These are phyloP conservation scores for Dorcoceras hygrometricum DNA, from an alignment of 257 asterid genomes.

Conservation along the genomic window DNA sequence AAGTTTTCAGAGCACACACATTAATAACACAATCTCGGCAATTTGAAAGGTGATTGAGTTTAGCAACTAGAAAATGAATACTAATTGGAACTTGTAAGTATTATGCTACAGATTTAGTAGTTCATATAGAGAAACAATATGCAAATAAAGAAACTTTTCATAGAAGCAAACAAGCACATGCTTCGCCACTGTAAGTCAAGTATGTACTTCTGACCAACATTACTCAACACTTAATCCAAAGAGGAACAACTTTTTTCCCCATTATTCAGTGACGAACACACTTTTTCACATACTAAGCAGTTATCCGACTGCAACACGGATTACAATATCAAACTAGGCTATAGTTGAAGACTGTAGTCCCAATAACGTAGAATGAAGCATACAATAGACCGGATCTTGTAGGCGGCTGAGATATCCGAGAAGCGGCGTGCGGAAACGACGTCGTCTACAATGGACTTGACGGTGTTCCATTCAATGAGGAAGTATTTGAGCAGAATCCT, in stretches of 20 bases:
- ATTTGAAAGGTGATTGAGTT: neutral
- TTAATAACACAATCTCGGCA: conserved; percentile 8
- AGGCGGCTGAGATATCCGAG: conserved; percentile 62
- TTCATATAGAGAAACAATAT: neutral
- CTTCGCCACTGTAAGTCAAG: neutral
- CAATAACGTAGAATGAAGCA: conserved; percentile 10
- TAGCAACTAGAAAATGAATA: conserved; percentile 2
- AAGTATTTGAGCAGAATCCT: conserved; percentile 70
- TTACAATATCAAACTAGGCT: neutral
- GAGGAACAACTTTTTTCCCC: neutral
- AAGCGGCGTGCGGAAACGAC: conserved; percentile 64
- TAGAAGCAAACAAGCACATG: neutral
- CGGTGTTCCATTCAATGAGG: conserved; percentile 88
- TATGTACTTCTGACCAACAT: neutral
- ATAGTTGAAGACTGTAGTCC: neutral
- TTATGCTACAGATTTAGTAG: neutral
- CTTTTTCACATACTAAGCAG: neutral
- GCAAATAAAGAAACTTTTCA: neutral
- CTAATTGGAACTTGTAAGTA: neutral
- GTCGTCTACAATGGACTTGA: conserved; percentile 71
- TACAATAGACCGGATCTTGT: conserved; percentile 88
- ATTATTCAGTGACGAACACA: neutral
- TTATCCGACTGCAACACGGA: neutral
- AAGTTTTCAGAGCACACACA: conserved; percentile 13
- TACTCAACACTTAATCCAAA: neutral